Evolutionary conservation across 78 protist species (phyloP), one percentile per base, ranked within the genome.

Genomic region (Cavenderia fasciculata): DNA sequence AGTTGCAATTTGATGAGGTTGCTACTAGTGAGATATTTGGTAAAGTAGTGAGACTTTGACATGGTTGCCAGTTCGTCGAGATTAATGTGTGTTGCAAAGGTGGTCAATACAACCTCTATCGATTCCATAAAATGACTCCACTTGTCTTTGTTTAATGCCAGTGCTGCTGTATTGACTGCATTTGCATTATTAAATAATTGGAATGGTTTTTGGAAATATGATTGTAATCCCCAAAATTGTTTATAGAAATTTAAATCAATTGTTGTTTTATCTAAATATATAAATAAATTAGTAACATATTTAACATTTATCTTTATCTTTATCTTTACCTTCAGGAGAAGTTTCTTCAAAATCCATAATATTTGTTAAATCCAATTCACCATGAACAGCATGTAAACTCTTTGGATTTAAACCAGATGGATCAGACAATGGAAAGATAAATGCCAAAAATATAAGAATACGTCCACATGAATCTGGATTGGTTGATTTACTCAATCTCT

Each of bases 401-500:
- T 82, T 82, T 11, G 51, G 40, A 49, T 82, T 82, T 40, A 82
- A 46, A 56, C 90, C 90, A 27, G 78, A 68, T 38, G 90, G 90
- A 44, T 82, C 90, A 0, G 71, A 82, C 47, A 82, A n/a, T 57
- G 90, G 90, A 44, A 82, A 52, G 18, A 82, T 68, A 57, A 68
- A 68, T 36, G 90, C 65, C 47, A 82, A 46, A 69, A 82, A 82
- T 18, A 82, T 52, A 25, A 82, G 57, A 21, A 82, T 68, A n/a
- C 90, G 38, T 23, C 90, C 90, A 68, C 90, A 82, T 21, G 79
- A 43, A 34, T 82, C 90, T 56, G 90, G 90, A 19, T 82, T 82
- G 23, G 90, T 43, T 41, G 76, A 59, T 29, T 74, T 82, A 19
- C 61, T 43, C 2, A 76, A 44, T 40, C 86, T 61, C 33, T 69